A percentile compares a stretch with the other conserved stretches of the same genome.
phyloP scores from a whole-genome alignment of 495 filamentous ascomycete species.

The Penicillium salamii region DNA sequence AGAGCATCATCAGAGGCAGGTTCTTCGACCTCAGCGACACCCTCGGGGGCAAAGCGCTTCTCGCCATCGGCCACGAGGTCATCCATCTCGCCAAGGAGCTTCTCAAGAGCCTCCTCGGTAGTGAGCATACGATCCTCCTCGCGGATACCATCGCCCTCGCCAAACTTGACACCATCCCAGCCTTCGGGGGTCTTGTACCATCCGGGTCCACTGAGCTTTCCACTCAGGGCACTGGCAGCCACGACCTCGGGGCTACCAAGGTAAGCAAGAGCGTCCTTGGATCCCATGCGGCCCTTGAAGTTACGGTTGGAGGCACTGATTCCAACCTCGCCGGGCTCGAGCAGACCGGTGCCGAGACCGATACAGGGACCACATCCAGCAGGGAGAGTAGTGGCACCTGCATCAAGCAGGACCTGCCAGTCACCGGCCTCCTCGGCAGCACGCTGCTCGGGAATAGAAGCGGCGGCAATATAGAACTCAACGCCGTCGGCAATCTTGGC shows the following conservation, averaged over 20 bases:
- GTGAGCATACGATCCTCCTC: conserved; percentile 60
- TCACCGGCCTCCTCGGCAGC: conserved; percentile 78
- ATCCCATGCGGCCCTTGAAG: conserved; percentile 93
- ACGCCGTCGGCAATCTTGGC: conserved; percentile 78
- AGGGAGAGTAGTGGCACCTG: conserved; percentile 72
- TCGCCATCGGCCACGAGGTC: conserved; percentile 54
- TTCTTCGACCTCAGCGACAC: conserved; percentile 11
- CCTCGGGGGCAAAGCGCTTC: conserved; percentile 30
- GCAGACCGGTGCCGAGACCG: conserved; percentile 76
- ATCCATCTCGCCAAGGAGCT: conserved; percentile 64
- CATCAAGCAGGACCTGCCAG: conserved; percentile 80
- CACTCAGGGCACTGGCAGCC: conserved; percentile 78
- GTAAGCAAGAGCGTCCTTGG: conserved; percentile 78
- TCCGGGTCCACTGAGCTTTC: conserved; percentile 76
- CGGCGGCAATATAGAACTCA: conserved; percentile 88
- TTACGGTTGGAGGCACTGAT: conserved; percentile 88
- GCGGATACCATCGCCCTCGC: conserved; percentile 65
- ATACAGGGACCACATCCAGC: conserved; percentile 90
- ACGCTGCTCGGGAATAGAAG: conserved; percentile 75
- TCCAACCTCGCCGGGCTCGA: conserved; percentile 85
- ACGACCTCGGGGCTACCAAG: conserved; percentile 89
- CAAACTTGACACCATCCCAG: conserved; percentile 62
- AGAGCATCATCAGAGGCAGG: conserved; percentile 15
- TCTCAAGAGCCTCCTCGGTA: conserved; percentile 66
- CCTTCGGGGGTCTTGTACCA: conserved; percentile 71